phyloP scores from a whole-genome alignment of 1,139 yeast species.

The Lodderomyces margitis region DNA sequence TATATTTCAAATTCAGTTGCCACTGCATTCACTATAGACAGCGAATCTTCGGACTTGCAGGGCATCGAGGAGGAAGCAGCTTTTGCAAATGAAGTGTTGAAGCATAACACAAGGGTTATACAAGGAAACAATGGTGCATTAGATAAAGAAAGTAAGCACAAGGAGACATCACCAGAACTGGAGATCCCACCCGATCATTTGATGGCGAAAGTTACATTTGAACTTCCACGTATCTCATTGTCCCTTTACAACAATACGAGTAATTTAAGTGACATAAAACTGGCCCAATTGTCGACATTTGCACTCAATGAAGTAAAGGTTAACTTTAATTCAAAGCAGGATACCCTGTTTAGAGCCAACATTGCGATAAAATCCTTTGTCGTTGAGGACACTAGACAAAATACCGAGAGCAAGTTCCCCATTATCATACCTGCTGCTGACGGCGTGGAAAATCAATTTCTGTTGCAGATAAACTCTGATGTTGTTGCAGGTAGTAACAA shows the following conservation, averaged over 20 bases:
- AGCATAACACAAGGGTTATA: conserved; percentile 21
- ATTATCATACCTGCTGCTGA: conserved; percentile 74
- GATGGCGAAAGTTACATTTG: conserved; percentile 51
- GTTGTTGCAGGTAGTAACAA: conserved; percentile 40
- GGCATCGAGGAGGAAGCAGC: conserved; percentile 69
- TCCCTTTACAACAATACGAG: conserved; percentile 62
- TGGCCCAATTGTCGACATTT: conserved; percentile 55
- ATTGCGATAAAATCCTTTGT: conserved; percentile 70
- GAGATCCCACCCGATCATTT: conserved; percentile 29
- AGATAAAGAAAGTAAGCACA: conserved; percentile 2
- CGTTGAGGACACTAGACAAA: conserved; percentile 68
- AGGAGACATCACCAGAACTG: not conserved
- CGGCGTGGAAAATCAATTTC: conserved; percentile 69
- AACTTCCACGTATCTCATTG: conserved; percentile 62
- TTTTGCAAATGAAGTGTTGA: conserved; percentile 48
- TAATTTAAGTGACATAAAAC: conserved; percentile 29
- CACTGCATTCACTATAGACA: conserved; percentile 48
- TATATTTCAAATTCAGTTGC: conserved; percentile 58
- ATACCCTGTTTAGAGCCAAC: conserved; percentile 58
- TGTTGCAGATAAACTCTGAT: conserved; percentile 49
- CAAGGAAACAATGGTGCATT: conserved; percentile 6
- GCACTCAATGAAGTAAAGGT: conserved; percentile 60
- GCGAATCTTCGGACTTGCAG: conserved; percentile 36
- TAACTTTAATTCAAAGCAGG: conserved; percentile 48
- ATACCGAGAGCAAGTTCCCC: conserved; percentile 65